phyloP scores from a whole-genome alignment of 805 yeast species.

The Phaffomyces antillensis region DNA sequence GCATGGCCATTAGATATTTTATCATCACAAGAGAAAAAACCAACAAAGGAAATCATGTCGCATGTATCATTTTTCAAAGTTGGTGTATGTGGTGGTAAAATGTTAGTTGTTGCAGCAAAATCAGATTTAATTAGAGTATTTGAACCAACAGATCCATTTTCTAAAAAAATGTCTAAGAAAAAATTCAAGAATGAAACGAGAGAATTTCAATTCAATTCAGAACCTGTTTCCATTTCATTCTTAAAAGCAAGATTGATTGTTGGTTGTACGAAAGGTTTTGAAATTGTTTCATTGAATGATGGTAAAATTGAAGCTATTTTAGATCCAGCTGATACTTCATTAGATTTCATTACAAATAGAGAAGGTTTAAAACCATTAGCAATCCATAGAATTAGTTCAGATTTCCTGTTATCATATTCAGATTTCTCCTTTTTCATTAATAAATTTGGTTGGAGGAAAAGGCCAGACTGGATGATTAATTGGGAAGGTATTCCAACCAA shows the following conservation, averaged over 20 bases:
- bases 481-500: conserved; percentile 97
- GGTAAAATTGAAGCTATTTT: conserved; percentile 81
- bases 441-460: conserved; percentile 92
- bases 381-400: conserved; percentile 82
- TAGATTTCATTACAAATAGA: conserved; percentile 83
- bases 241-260: conserved; percentile 83
- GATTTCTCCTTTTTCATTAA: conserved; percentile 94
- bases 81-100: conserved; percentile 85
- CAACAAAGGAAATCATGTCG: conserved; percentile 73
- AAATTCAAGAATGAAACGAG: conserved; percentile 59
- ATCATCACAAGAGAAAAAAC: conserved; percentile 41
- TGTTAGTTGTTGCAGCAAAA: conserved; percentile 85
- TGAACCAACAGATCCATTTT: conserved; percentile 78
- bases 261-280: conserved; percentile 96
- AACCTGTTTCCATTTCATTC: conserved; percentile 87
- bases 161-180: conserved; percentile 56
- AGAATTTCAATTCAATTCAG: conserved; percentile 79
- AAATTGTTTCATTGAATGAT: conserved; percentile 79
- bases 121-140: conserved; percentile 77
- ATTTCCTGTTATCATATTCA: conserved; percentile 81
- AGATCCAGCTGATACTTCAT: conserved; percentile 97
- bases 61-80: conserved; percentile 88
- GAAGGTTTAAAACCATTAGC: conserved; percentile 86
- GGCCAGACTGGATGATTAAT: conserved; percentile 86
- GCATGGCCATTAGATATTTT: conserved; percentile 73